These are phyloP conservation scores for Penicillium hesseltinei DNA, from an alignment of 2,329 filamentous ascomycete genomes.

Conservation along the genomic window DNA sequence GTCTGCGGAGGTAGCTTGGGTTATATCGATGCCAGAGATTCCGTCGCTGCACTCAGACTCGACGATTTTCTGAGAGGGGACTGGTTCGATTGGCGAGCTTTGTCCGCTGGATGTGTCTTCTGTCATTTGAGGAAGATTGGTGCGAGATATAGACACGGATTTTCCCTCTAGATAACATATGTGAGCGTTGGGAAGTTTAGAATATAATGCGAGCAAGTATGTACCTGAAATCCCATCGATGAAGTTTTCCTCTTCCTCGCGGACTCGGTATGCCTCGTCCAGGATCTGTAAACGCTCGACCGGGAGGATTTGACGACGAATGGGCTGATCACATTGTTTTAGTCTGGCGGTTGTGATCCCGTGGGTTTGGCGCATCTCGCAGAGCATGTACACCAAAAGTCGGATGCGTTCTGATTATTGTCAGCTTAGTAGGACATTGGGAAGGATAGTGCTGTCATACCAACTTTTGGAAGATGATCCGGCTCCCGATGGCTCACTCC, in stretches of 20 bases:
- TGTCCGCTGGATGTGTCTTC: conserved; percentile 17
- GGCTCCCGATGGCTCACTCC: conserved; percentile 37
- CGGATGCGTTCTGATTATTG: conserved; percentile 36
- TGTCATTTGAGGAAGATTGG: conserved; percentile 29
- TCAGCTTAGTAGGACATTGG: not conserved
- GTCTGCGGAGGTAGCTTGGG: conserved; percentile 8
- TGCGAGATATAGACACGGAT: conserved; percentile 27
- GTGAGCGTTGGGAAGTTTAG: conserved; percentile 2
- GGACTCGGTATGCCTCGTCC: conserved; percentile 43
- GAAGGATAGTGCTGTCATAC: conserved; percentile 16
- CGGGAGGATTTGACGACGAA: conserved; percentile 38
- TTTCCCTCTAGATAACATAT: conserved; percentile 21
- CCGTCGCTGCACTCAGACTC: conserved; percentile 5
- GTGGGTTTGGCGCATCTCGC: conserved; percentile 36
- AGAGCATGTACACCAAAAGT: conserved; percentile 42
- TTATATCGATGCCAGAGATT: not conserved
- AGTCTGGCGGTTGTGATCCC: conserved; percentile 40
- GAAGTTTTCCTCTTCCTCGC: conserved; percentile 40
- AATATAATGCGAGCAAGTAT: not conserved
- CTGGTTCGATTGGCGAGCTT: conserved; percentile 17
- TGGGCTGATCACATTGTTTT: conserved; percentile 41
- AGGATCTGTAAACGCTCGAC: conserved; percentile 36
- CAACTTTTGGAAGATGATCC: conserved; percentile 35
- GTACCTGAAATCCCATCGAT: conserved; percentile 39
- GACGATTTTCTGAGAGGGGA: conserved; percentile 8